Evolutionary conservation across 495 filamentous ascomycete genomes (phyloP), one percentile per base, ranked within the genome.

Genomic region (Pyrenopolyporus hunteri): DNA sequence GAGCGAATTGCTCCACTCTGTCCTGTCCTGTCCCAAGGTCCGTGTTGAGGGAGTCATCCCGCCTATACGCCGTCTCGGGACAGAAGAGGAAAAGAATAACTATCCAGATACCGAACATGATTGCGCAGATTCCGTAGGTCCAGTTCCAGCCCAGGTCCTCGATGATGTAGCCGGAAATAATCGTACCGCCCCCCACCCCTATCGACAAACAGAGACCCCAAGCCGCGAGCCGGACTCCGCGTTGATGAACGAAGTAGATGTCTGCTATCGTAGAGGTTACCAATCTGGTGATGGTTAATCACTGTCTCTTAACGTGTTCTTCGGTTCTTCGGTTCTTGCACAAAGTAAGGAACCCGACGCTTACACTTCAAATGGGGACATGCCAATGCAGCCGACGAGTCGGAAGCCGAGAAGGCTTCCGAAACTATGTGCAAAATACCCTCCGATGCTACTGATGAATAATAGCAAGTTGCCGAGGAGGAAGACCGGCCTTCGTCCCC

Each of bases 401-500:
- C 73, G 65, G n/a, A 61, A 66, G 8, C 63, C 73, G 10, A 75
- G 66, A 1, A 75, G 43, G 9, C 74, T 78, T 1, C 48, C 48
- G 55, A 81, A 84, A 10, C 69, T 71, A 28, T 74, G 75, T 1
- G 80, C 72, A 10, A 73, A 75, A 7, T 74, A 78, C 0, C 76
- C 79, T 69, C 80, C 79, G 23, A 83, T 73, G 45, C 74, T 78
- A 6, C 80, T 78, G 6, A 78, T 72, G 63, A 85, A 79, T 23
- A 84, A 60, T 1, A 84, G 69, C 3, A 82, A 44, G 22, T 77
- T 83, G 10, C 79, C 76, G n/a, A 80, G 59, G 2, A 85, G 66
- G 60, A 85, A 87, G 0, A 87, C 70, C 0, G 83, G 81, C 0
- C 84, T 75, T 58, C 83, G 84, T 1, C 84, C 84, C 69, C 78